Base-by-base conservation (phyloP, 768 basidiomycete genomes). In the Saitozyma podzolica region DNA sequence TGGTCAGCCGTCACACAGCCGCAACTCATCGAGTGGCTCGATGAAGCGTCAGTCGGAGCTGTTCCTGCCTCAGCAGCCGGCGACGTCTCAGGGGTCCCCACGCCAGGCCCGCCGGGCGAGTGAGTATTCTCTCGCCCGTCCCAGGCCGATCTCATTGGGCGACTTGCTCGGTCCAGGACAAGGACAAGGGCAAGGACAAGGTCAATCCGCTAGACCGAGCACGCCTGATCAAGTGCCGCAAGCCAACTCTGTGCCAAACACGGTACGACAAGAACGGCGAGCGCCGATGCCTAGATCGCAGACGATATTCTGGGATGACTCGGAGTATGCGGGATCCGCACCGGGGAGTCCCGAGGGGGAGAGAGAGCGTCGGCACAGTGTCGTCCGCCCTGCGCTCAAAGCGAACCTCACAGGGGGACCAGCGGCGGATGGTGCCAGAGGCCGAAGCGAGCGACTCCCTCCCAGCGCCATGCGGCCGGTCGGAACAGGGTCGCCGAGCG, bases 241-340 rank as follows among this genome's bases (percentile, higher is more conserved):
- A 29, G 2, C 29, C 29, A 29, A 29, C 29, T 29, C 29, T 5
- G 29, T 47, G n/a, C 45, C 45, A 6, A 47, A 47, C 11, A 47
- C 45, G 45, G 45, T 17, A 47, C 45, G 11, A 17, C 45, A 17
- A 3, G 45, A 17, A 11, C 2, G n/a, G 6, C 29, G 51, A 37
- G 40, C 50, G 9, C 51, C 47, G 0, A 66, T 75, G 54, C 54
- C 66, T 20, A 64, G 78, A 16, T 74, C 76, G 2, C 66, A 70
- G 16, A 79, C 78, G 41, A 73, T 79, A n/a, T 79, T 73, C 47
- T 79, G 78, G 78, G 76, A 77, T 56, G 78, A 79, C 40, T 63
- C 72, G 20, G 67, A 67, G 9, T 75, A 69, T 60, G 74, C 74
- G 16, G 52, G 43, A 47, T 13, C 45, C 11, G 45, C 45, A 6